Conservation (phyloP, 2,329 filamentous ascomycete genomes). For the Talaromyces sp. region DNA sequence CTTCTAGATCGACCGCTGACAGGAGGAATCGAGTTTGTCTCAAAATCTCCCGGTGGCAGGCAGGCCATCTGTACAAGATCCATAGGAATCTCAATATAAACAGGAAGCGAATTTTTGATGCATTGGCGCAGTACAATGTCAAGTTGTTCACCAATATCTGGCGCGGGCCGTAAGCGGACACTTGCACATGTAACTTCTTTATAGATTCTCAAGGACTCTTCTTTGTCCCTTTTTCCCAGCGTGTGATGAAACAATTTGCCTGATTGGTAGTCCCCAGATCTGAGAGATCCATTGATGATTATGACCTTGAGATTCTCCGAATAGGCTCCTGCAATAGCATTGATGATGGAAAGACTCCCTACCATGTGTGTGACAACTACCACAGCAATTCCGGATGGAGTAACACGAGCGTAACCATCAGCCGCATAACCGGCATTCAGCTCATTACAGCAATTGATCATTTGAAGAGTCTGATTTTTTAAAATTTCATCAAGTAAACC, state of each 20-base stretch:
- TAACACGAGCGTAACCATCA: background rate
- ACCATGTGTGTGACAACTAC: background rate
- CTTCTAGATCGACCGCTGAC: background rate
- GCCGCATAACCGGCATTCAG: background rate
- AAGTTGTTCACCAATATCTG: background rate
- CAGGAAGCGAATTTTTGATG: background rate
- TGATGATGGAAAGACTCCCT: background rate
- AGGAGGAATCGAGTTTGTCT: background rate
- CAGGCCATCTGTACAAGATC: background rate
- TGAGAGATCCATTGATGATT: background rate
- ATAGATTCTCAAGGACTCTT: background rate
- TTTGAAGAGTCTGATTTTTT: background rate
- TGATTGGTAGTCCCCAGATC: no score
- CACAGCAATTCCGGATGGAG: background rate
- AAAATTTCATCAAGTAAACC: background rate
- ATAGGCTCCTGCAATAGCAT: background rate
- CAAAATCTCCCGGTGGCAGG: background rate
- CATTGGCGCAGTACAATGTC: background rate
- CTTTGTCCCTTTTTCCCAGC: background rate
- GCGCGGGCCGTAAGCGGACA: background rate
- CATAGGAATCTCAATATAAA: background rate
- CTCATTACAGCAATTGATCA: conserved; percentile 1
- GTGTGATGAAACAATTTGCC: background rate
- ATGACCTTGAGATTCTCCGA: background rate
- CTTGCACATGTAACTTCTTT: background rate